Base-by-base conservation (phyloP, 176 grass and related monocot genomes). In the Musa itinerans region DNA sequence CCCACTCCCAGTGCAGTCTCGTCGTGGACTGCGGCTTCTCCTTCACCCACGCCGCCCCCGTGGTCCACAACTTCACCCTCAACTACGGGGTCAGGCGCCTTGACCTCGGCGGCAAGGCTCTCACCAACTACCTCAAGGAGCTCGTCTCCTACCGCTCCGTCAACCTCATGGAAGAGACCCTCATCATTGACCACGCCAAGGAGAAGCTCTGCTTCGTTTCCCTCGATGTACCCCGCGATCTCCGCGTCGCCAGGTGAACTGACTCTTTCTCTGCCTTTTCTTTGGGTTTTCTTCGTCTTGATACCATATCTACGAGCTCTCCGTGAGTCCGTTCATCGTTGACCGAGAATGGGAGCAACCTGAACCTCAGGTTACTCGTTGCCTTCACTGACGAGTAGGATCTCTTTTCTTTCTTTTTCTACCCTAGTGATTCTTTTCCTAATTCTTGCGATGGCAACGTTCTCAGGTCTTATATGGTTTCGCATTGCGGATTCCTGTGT, bases 121-220 rank as follows among this genome's bases (percentile, higher is more conserved):
- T 98, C 63, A 93, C 90, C 5, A 93, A 98, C 54, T 98, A 93
- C 73, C 94, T 98, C 82, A 98, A 98, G 76, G 94, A 98, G 78
- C 84, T 98, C 8, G 76, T 98, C 4, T 98, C 95, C 13, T 93
- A 98, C 55, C 84, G 95, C 11, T 90, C 88, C 17, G 86, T 98
- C 80, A 98, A 98, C 80, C 88, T 98, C 54, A 93, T 89, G 95
- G 95, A 93, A 56, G 90, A 98, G 81, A 91, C 90, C 54, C 83
- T 98, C 58, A 88, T 93, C 75, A 89, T 98, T 74, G 95, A 98
- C 53, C 83, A 98, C 76, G 95, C 90, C 72, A 98, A 98, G 82
- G 90, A 98, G 89, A 86, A 89, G 78, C 81, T 98, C 58, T 98
- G 95, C 78, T 93, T 93, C 65, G 86, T 98, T 68, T 98, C 95